phyloP scores from a whole-genome alignment of 352 stramenopile genomes.

The Phytophthora sojae region DNA sequence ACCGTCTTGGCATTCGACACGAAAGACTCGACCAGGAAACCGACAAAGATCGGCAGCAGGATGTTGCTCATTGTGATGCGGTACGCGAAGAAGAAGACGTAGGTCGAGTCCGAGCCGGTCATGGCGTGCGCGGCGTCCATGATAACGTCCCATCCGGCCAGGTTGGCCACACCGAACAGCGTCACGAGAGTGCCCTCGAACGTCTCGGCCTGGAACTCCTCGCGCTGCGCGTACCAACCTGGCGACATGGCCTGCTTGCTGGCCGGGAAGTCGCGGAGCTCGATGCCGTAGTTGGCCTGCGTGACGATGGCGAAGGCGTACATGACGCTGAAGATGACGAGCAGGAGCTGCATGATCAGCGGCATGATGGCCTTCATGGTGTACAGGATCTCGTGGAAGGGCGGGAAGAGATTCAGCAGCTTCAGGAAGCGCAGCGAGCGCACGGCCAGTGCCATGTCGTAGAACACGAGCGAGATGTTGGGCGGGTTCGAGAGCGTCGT shows the following conservation, averaged over 20 bases:
- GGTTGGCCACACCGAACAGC: conserved; percentile 77
- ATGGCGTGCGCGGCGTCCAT: conserved; percentile 84
- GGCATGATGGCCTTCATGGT: conserved; percentile 87
- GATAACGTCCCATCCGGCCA: conserved; percentile 81
- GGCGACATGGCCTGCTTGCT: conserved; percentile 59
- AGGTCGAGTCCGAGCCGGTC: conserved; percentile 64
- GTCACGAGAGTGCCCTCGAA: conserved; percentile 83
- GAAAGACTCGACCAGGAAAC: conserved; percentile 89
- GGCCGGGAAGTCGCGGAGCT: conserved; percentile 62
- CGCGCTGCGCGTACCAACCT: conserved; percentile 71
- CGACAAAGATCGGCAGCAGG: conserved; percentile 83
- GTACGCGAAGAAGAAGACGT: conserved; percentile 87
- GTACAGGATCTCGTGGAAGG: conserved; percentile 88
- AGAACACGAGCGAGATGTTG: conserved; percentile 78
- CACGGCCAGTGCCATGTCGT: conserved; percentile 77
- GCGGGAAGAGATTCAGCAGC: conserved; percentile 82
- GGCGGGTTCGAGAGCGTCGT: conserved; percentile 67
- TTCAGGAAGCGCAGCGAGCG: conserved; percentile 84
- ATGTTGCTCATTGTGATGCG: conserved; percentile 88
- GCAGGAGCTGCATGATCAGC: conserved; percentile 77
- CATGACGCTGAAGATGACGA: conserved; percentile 89
- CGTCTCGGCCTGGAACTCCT: conserved; percentile 83
- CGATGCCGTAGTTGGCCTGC: conserved; percentile 76
- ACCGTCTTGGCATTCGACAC: conserved; percentile 79
- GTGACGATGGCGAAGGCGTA: conserved; percentile 86